Conservation (phyloP, 108 stramenopile species). For the Cyclostephanos invisitatus region DNA sequence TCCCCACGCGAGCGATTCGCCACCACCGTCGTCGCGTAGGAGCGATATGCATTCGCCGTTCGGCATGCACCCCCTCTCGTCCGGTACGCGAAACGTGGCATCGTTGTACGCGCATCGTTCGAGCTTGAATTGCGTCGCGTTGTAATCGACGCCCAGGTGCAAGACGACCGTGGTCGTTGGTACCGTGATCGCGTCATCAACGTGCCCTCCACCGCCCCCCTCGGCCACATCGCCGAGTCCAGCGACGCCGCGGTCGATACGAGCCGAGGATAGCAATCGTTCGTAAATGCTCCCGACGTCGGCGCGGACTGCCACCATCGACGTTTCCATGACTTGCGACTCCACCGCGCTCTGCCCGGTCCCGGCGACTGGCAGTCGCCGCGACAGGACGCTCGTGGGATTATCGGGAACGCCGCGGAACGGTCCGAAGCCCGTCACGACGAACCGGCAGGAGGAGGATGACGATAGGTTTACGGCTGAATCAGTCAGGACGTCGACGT, state of each 20-base stretch:
- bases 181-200: background rate
- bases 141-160: slow-evolving; percentile 81
- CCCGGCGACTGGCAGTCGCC: too few relatives aligned
- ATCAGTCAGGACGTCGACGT: background rate
- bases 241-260: background rate
- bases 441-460: slow-evolving; percentile 30
- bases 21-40: background rate
- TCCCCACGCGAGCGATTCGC: slow-evolving; percentile 8
- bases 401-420: slow-evolving; percentile 66
- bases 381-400: slow-evolving; percentile 67
- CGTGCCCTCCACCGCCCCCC: background rate
- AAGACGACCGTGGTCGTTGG: slow-evolving; percentile 52
- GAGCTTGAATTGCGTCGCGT: slow-evolving; percentile 62
- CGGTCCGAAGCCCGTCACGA: slow-evolving; percentile 49
- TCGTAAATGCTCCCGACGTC: slow-evolving; percentile 39
- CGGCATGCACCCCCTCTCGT: slow-evolving; percentile 81
- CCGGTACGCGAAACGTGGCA: slow-evolving; percentile 90
- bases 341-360: too few relatives aligned
- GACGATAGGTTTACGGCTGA: background rate
- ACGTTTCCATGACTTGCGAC: slow-evolving; percentile 68
- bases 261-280: background rate
- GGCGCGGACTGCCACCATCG: slow-evolving; percentile 52
- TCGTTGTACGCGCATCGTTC: slow-evolving; percentile 93
- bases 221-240: too few relatives aligned
- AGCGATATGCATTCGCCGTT: slow-evolving; percentile 45